A percentile compares a stretch with the other conserved stretches of the same genome.
Conservation (phyloP, 108 stramenopile genomes). For the Epithemia pelagica region DNA sequence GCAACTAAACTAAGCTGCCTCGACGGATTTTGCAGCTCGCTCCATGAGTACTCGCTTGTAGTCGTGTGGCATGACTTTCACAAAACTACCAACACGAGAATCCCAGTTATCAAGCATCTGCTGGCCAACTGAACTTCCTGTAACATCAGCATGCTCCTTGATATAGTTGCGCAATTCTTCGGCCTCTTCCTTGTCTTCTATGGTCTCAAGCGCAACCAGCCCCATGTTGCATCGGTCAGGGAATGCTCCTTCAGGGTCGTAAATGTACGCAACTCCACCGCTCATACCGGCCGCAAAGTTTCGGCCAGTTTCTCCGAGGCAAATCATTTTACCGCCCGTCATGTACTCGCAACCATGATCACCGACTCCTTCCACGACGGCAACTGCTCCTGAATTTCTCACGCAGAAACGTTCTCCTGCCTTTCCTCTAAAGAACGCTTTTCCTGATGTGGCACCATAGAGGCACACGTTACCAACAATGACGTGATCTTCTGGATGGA, state of each 20-base stretch:
- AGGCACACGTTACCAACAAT: constrained; percentile 93
- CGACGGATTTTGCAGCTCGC: constrained; percentile 38
- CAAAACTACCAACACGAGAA: constrained; percentile 61
- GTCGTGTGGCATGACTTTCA: constrained; percentile 94
- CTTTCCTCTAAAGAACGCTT: constrained; percentile 95
- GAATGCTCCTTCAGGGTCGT: constrained; percentile 90
- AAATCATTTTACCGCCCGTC: constrained; percentile 93
- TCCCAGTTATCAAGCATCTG: constrained; percentile 89
- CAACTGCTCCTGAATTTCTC: constrained; percentile 93
- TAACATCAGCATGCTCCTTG: constrained; percentile 87
- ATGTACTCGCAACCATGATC: constrained; percentile 99
- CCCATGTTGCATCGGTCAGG: constrained; percentile 96
- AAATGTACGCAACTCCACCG: constrained; percentile 95
- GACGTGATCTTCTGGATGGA: constrained; percentile 87
- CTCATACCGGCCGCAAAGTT: constrained; percentile 99
- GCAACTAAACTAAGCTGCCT: constrained; percentile 44
- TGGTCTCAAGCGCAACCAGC: constrained; percentile 82
- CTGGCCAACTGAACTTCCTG: constrained; percentile 78
- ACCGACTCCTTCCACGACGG: constrained; percentile 96
- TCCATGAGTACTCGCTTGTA: constrained; percentile 91
- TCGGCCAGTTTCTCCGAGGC: constrained; percentile 91
- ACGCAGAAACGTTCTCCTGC: constrained; percentile 98
- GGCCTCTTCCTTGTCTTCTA: constrained; percentile 74
- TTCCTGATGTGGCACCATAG: constrained; percentile 93
- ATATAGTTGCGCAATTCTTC: constrained; percentile 79